A percentile compares a stretch with the other conserved stretches of the same genome.
These are phyloP conservation scores for Euphrasia arctica DNA, from an alignment of 305 asterid genomes.

Conservation along the genomic window DNA sequence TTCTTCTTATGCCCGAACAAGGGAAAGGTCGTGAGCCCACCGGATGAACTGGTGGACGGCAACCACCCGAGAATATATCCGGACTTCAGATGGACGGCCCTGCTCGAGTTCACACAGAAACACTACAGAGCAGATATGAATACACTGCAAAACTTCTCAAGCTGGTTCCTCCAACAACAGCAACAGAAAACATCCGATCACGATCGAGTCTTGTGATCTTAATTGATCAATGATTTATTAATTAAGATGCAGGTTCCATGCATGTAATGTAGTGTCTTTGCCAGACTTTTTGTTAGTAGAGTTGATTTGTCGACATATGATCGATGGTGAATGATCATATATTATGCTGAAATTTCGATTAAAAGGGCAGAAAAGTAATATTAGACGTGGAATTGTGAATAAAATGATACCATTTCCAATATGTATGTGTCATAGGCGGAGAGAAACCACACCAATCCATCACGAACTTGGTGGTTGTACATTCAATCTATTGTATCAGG, in stretches of 20 bases:
- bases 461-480: constrained; percentile 7
- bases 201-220: background rate
- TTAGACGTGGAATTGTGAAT: background rate
- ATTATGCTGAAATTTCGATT: too few relatives aligned
- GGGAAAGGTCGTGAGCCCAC: background rate
- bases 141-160: background rate
- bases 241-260: background rate
- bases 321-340: too few relatives aligned
- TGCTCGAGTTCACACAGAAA: background rate
- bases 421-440: background rate
- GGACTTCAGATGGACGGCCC: background rate
- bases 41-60: background rate
- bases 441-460: constrained; percentile 22
- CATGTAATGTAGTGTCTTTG: background rate
- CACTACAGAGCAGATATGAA: background rate
- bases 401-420: too few relatives aligned
- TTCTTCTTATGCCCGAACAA: background rate
- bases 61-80: background rate
- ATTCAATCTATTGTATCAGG: too few relatives aligned
- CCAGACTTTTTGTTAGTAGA: background rate
- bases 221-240: too few relatives aligned
- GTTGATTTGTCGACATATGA: background rate
- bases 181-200: background rate
- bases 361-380: too few relatives aligned
- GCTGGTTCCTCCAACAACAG: background rate